Evolutionary conservation across 495 filamentous ascomycete genomes (phyloP), one percentile per base, ranked within the genome.

Genomic region (Thermochaetoides thermophila): DNA sequence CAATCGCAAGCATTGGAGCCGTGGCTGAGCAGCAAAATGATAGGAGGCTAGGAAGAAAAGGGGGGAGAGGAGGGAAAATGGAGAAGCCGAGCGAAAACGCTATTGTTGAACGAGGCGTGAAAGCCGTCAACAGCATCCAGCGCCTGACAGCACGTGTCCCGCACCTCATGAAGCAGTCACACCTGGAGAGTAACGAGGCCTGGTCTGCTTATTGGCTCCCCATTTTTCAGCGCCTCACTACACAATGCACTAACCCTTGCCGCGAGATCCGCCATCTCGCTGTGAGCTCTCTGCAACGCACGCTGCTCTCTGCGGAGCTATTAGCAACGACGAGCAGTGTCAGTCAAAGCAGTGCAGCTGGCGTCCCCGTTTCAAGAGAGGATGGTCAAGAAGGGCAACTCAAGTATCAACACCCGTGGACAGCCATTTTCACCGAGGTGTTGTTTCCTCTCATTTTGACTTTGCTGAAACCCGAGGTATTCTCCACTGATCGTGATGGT

Each of bases 121-220:
- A 81, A 43, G 79, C 91, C 0, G 73, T 95, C 27, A 66, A 73
- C 29, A 65, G 85, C 38, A 78, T 96, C 28, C 81, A 79, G 32
- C 71, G 76, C 31, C 64, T 96, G 49, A 91, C 83, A 10, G 60
- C 65, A 21, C 73, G 84, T 20, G 84, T 89, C 5, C 84, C 89
- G 2, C 64, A 71, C 29, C 66, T 96, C 9, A 95, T 96, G 60
- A 70, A 79, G 46, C 82, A 91, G 48, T 94, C 85, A 15, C 91
- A 96, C 42, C 72, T 96, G 1, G 91, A 96, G 46, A 74, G 73
- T 38, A 24, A 7, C 32, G 6, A 14, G 11, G 89, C 89, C 22
- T 99, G 89, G 89, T 81, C 82, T 19, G 83, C 91, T 10, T 99
- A 99, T 53, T 99, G 89, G 89, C 77, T 85, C 11, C 91, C 86